Evolutionary conservation across 768 basidiomycete genomes (phyloP), one percentile per base, ranked within the genome.

Genomic region (Mycena haematopus): DNA sequence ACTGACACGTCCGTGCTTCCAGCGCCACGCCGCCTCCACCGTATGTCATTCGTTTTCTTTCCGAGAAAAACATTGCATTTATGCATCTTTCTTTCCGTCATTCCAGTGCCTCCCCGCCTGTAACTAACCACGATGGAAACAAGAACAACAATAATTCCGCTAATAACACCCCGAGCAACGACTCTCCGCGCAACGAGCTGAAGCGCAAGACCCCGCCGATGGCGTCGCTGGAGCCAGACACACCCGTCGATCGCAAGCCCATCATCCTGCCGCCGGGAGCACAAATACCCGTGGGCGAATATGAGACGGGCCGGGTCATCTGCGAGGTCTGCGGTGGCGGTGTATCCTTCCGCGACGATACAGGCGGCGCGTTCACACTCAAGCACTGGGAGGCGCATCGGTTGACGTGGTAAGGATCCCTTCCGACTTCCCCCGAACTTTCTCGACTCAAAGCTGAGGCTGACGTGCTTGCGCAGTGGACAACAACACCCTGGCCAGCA

Each of bases 341-440:
- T 14, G 83, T 92, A 55, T 84, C 87, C 4, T 88, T 91, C 73
- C 80, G 89, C 24, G 89, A 91, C 72, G 86, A 87, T 31, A 72
- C 74, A 15, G 81, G 85, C 33, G 85, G 77, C 19, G 22, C 21
- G 2, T 91, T 91, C 72, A 89, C 89, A 36, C 74, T 86, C 42
- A 83, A 84, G 68, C 85, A 86, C 47, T 91, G 90, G 91, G 85
- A 86, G 36, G 82, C 85, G 14, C 90, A 92, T 74, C 82, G 83
- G 14, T 73, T 77, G 45, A 74, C 78, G 27, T 90, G 89, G 89
- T 88, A 68, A 29, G 84, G 74, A 47, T 60, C 59, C 45, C 64
- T 67, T 45, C 19, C 24, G 8, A 64, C 53, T 17, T 58, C 29
- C 50, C 60, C 42, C 42, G 64, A 51, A 21, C 58, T 35, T n/a